A percentile compares a stretch with the other conserved stretches of the same genome.
phyloP scores from a whole-genome alignment of 1,284 basidiomycete species.

The Rhodotorula mucilaginosa region DNA sequence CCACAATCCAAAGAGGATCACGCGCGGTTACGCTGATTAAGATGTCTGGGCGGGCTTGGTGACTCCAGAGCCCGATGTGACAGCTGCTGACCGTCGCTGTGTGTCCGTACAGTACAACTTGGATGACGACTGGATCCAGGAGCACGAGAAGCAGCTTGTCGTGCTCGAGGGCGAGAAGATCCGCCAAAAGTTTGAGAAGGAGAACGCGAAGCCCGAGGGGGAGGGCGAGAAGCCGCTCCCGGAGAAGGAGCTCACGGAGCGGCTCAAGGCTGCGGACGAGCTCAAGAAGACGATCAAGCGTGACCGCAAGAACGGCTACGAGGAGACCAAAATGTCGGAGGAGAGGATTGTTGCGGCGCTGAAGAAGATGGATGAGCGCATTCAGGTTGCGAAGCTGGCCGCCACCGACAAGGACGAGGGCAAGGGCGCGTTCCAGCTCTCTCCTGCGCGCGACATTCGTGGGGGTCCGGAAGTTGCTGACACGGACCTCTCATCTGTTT shows the following conservation, averaged over 20 bases:
- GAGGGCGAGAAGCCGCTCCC: slow-evolving; percentile 57
- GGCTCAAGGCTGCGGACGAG: slow-evolving; percentile 67
- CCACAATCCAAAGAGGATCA: too few relatives aligned
- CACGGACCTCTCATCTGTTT: not conserved
- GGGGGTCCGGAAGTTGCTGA: not conserved
- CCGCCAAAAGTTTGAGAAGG: slow-evolving; percentile 66
- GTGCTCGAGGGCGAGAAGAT: slow-evolving; percentile 65
- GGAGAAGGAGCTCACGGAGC: slow-evolving; percentile 50
- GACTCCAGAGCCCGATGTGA: not conserved
- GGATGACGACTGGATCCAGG: slow-evolving; percentile 82
- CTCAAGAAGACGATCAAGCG: slow-evolving; percentile 72
- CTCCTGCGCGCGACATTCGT: too few relatives aligned
- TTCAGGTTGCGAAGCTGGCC: slow-evolving; percentile 77
- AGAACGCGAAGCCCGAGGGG: slow-evolving; percentile 59
- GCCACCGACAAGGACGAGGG: slow-evolving; percentile 86
- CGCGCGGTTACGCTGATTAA: too few relatives aligned
- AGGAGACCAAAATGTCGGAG: slow-evolving; percentile 28
- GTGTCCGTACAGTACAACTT: slow-evolving; percentile 64
- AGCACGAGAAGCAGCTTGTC: slow-evolving; percentile 70
- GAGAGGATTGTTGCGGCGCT: slow-evolving; percentile 55
- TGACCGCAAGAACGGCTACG: slow-evolving; percentile 74
- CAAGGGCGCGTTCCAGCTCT: slow-evolving; percentile 53
- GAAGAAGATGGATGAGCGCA: slow-evolving; percentile 73
- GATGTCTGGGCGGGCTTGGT: too few relatives aligned
- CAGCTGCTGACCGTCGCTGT: not conserved